Conservation (phyloP, 148 eudicot genomes). For the Hydrangea macrophylla region DNA sequence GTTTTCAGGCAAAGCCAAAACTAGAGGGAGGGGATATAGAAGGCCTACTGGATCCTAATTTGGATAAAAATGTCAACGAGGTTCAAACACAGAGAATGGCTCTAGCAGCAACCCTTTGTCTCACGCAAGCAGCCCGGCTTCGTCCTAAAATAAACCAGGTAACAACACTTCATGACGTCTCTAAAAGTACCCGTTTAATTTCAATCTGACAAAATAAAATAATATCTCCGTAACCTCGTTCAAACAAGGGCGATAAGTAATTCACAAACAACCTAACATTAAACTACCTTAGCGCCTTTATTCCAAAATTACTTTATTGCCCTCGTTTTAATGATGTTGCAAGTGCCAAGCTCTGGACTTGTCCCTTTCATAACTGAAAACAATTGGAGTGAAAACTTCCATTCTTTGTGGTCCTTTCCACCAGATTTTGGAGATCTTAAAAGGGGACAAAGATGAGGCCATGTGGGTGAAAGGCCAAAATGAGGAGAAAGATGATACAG, state of each 20-base stretch:
- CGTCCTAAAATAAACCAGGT: slow-evolving; percentile 91
- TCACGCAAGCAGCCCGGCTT: slow-evolving; percentile 71
- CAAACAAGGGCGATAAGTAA: no score
- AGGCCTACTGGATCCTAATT: slow-evolving; percentile 59
- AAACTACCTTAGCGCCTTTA: no score
- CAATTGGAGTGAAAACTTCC: no score
- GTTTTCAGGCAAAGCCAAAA: slow-evolving; percentile 74
- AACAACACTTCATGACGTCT: not conserved
- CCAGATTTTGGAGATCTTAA: slow-evolving; percentile 61
- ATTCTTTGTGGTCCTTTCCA: not conserved
- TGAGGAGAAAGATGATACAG: slow-evolving; percentile 26
- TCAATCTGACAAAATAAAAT: not conserved
- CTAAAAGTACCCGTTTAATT: not conserved
- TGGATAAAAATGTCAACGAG: slow-evolving; percentile 44
- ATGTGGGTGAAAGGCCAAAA: slow-evolving; percentile 29
- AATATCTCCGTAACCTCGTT: no score
- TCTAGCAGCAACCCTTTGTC: slow-evolving; percentile 79
- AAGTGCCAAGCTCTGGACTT: no score
- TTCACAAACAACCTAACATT: no score
- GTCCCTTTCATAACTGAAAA: no score
- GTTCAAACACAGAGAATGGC: slow-evolving; percentile 67
- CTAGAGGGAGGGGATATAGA: slow-evolving; percentile 54
- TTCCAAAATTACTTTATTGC: no score
- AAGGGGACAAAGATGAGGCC: slow-evolving; percentile 50
- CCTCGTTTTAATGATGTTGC: no score